These are phyloP conservation scores for Durotheca rogersii DNA, from an alignment of 495 filamentous ascomycete species.

Conservation along the genomic window DNA sequence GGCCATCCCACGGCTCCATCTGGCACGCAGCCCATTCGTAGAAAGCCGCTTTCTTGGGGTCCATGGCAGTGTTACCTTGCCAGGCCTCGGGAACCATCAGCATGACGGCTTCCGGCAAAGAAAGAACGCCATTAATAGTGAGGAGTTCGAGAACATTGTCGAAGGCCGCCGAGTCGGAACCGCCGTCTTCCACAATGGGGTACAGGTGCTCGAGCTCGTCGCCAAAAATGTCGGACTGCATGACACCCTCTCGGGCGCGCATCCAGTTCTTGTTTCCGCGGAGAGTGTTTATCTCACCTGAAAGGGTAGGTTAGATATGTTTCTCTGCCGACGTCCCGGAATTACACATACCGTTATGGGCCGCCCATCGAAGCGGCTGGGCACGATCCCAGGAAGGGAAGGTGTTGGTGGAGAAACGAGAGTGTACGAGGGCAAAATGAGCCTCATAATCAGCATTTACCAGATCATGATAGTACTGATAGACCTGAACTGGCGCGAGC, in stretches of 20 bases:
- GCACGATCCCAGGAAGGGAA: slow-evolving; percentile 99
- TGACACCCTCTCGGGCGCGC: slow-evolving; percentile 93
- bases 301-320: slow-evolving; percentile 38
- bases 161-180: slow-evolving; percentile 97
- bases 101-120: slow-evolving; percentile 97
- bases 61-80: slow-evolving; percentile 92
- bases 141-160: slow-evolving; percentile 97
- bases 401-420: slow-evolving; percentile 98
- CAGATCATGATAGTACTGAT: slow-evolving; percentile 97
- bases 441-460: slow-evolving; percentile 97
- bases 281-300: slow-evolving; percentile 93
- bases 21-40: slow-evolving; percentile 99
- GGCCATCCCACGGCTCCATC: slow-evolving; percentile 99
- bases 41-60: slow-evolving; percentile 94
- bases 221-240: slow-evolving; percentile 89
- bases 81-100: slow-evolving; percentile 98
- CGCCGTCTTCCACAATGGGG: slow-evolving; percentile 95
- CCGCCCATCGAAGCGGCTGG: slow-evolving; percentile 94
- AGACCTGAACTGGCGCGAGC: slow-evolving; percentile 94
- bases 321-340: slow-evolving; percentile 8
- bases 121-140: slow-evolving; percentile 95
- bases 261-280: slow-evolving; percentile 99
- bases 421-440: slow-evolving; percentile 97
- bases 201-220: slow-evolving; percentile 91
- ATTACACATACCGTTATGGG: slow-evolving; percentile 79